Conservation (phyloP, 2,329 filamentous ascomycete species). For the Aspergillus chevalieri region DNA sequence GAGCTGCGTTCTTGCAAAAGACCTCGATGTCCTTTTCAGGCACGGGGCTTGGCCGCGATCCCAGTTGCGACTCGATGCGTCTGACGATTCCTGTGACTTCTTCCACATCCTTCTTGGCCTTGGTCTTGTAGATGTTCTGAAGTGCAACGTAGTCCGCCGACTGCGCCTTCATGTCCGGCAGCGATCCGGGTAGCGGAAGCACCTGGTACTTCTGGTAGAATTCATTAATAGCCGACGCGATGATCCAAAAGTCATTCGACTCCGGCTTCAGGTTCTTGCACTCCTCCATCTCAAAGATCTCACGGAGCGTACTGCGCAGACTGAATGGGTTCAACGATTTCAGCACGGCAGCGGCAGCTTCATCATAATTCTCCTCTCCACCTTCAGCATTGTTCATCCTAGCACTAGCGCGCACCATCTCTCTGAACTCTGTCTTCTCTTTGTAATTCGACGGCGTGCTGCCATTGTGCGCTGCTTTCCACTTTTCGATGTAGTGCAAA, state of each 20-base stretch:
- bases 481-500: constrained; percentile 72
- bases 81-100: constrained; percentile 66
- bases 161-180: constrained; percentile 97
- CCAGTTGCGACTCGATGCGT: constrained; percentile 45
- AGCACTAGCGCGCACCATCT: constrained; percentile 60
- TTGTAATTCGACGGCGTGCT: constrained; percentile 66
- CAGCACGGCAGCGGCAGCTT: constrained; percentile 79
- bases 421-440: constrained; percentile 79
- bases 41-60: constrained; percentile 46
- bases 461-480: constrained; percentile 66
- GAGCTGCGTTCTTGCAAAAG: constrained; percentile 92
- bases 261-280: constrained; percentile 41
- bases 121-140: constrained; percentile 87
- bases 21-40: constrained; percentile 71
- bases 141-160: constrained; percentile 83
- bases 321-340: constrained; percentile 71
- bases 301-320: constrained; percentile 62
- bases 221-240: constrained; percentile 68
- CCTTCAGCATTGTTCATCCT: constrained; percentile 72
- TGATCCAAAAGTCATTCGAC: constrained; percentile 76
- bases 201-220: constrained; percentile 70
- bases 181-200: constrained; percentile 74
- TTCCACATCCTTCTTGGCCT: constrained; percentile 70
- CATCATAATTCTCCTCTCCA: constrained; percentile 94
- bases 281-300: constrained; percentile 70